A percentile compares a stretch with the other conserved stretches of the same genome.
Conservation (phyloP, 176 grass and related monocot species). For the Puya raimondii region DNA sequence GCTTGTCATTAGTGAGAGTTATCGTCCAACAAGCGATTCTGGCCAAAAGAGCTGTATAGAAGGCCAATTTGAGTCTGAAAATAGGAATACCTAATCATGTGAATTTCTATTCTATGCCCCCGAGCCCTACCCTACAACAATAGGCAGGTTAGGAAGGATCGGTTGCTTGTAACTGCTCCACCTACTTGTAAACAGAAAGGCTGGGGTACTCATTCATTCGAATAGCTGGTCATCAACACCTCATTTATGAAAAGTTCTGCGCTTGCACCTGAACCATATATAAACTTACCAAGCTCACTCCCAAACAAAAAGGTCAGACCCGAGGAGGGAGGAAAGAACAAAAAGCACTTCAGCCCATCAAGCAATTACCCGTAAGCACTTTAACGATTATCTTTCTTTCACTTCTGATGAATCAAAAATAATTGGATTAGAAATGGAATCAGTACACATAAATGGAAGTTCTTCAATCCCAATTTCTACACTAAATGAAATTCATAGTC, state of each 20-base stretch:
- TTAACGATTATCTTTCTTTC: slow-evolving; percentile 1
- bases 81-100: slow-evolving; percentile 3
- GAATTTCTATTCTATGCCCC: not conserved
- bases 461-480: slow-evolving; percentile 1
- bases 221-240: slow-evolving; percentile 2
- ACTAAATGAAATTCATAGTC: slow-evolving; percentile 3
- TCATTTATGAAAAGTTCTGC: not conserved
- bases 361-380: slow-evolving; percentile 2
- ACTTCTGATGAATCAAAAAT: slow-evolving; percentile 1
- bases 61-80: slow-evolving; percentile 1
- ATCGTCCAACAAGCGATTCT: slow-evolving; percentile 2
- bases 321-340: slow-evolving; percentile 1
- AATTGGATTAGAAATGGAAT: slow-evolving; percentile 1
- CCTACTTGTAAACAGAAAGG: slow-evolving; percentile 1
- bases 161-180: slow-evolving; percentile 2
- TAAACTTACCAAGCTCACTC: not conserved
- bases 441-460: slow-evolving; percentile 2
- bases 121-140: not conserved
- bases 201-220: not conserved
- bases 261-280: not conserved
- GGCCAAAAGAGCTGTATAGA: slow-evolving; percentile 1
- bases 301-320: not conserved
- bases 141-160: not conserved
- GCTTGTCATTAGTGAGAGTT: slow-evolving; percentile 2
- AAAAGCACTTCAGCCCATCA: not conserved